Conservation (phyloP, 495 filamentous ascomycete genomes). For the Neurospora discreta region DNA sequence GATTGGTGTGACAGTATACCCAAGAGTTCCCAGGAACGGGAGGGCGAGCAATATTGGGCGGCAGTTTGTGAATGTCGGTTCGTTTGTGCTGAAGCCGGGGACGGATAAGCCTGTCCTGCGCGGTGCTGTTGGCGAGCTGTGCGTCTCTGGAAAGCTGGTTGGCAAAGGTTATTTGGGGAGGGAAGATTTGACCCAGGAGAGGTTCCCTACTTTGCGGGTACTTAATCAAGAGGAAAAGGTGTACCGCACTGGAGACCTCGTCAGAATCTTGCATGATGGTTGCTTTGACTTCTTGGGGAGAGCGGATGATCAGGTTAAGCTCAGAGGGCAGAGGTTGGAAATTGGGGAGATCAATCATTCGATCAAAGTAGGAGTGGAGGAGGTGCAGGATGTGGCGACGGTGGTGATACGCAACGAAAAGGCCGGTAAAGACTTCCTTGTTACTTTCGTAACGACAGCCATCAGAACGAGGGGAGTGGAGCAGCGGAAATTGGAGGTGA, state of each 20-base stretch:
- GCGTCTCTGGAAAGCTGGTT: slow-evolving; percentile 74
- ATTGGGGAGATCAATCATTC: slow-evolving; percentile 64
- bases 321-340: slow-evolving; percentile 68
- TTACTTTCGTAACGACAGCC: slow-evolving; percentile 49
- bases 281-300: slow-evolving; percentile 66
- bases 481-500: slow-evolving; percentile 17
- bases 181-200: slow-evolving; percentile 51
- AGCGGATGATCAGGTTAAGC: slow-evolving; percentile 70
- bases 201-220: slow-evolving; percentile 44
- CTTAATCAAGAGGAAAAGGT: slow-evolving; percentile 37
- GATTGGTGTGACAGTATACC: slow-evolving; percentile 75
- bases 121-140: slow-evolving; percentile 80
- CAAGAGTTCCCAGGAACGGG: slow-evolving; percentile 56
- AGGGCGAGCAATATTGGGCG: slow-evolving; percentile 76
- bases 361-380: slow-evolving; percentile 38
- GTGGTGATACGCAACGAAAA: slow-evolving; percentile 45
- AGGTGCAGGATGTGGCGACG: slow-evolving; percentile 49
- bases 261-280: slow-evolving; percentile 57
- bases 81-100: slow-evolving; percentile 62
- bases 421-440: slow-evolving; percentile 57
- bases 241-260: slow-evolving; percentile 74
- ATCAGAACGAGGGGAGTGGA: neutral
- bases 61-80: slow-evolving; percentile 72
- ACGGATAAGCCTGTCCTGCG: slow-evolving; percentile 58
- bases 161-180: slow-evolving; percentile 81